Percentiles rank a stretch among this genome's conserved stretches.
phyloP scores from a whole-genome alignment of 2,329 filamentous ascomycete species.

The Fusarium torreyae region DNA sequence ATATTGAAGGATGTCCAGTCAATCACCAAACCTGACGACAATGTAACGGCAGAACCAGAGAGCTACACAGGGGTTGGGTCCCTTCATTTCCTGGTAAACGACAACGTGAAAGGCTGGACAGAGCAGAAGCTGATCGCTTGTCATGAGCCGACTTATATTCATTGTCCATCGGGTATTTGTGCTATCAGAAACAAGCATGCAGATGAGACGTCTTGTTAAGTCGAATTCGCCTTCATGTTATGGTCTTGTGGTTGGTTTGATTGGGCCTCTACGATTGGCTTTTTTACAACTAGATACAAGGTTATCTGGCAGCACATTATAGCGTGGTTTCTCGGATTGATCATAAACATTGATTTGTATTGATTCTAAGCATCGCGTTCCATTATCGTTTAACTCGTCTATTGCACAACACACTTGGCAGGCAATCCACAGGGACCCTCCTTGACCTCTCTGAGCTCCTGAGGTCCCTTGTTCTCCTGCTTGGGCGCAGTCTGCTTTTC shows the following conservation, averaged over 20 bases:
- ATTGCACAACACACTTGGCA: conserved; percentile 79
- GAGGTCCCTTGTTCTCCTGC: conserved; percentile 41
- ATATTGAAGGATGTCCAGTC: conserved; percentile 56
- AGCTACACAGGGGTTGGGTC: conserved; percentile 48
- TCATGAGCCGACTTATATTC: conserved; percentile 46
- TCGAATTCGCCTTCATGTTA: background rate
- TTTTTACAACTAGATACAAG: background rate
- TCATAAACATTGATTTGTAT: conserved; percentile 24
- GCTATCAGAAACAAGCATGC: conserved; percentile 14
- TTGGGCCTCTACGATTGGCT: background rate
- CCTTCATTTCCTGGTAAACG: conserved; percentile 49
- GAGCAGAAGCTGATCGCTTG: conserved; percentile 11
- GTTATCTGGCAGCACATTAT: conserved; percentile 9
- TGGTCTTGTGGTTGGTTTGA: background rate
- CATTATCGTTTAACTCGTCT: conserved; percentile 48
- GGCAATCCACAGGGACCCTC: conserved; percentile 85
- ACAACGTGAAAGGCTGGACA: conserved; percentile 42
- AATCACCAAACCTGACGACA: conserved; percentile 50
- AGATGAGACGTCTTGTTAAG: background rate
- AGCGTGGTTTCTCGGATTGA: conserved; percentile 1
- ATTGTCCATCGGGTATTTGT: conserved; percentile 51
- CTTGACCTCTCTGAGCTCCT: conserved; percentile 62
- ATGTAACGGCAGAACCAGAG: conserved; percentile 23
- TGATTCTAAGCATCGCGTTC: conserved; percentile 33
- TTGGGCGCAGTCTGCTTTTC: conserved; percentile 39